These are phyloP conservation scores for Dispira simplex DNA, from an alignment of 192 early-diverging fungal genomes.

Conservation along the genomic window DNA sequence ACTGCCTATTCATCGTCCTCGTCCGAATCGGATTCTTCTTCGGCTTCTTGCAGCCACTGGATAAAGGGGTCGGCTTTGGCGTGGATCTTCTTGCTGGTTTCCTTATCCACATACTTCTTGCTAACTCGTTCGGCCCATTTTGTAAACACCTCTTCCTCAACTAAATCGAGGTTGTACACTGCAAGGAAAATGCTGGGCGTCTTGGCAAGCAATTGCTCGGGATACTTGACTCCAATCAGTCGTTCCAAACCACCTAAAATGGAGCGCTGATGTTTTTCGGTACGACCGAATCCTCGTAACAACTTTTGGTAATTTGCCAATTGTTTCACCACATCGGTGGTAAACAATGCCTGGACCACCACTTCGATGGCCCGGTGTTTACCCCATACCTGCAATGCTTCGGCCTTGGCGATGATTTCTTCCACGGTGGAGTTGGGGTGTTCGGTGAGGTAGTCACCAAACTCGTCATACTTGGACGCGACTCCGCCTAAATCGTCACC, in stretches of 20 bases:
- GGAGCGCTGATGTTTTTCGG: conserved; percentile 75
- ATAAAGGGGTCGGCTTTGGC: conserved; percentile 80
- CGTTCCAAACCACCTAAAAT: conserved; percentile 86
- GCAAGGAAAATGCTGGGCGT: conserved; percentile 67
- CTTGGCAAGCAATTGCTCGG: conserved; percentile 41
- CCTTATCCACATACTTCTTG: conserved; percentile 75
- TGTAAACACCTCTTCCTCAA: conserved; percentile 80
- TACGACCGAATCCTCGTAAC: conserved; percentile 53
- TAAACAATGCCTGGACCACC: conserved; percentile 70
- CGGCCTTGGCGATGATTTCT: conserved; percentile 63
- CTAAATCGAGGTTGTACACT: conserved; percentile 78
- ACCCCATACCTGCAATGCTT: conserved; percentile 52
- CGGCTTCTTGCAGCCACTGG: conserved; percentile 78
- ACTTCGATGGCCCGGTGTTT: conserved; percentile 70
- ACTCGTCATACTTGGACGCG: conserved; percentile 47
- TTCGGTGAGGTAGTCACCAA: conserved; percentile 57
- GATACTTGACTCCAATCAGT: conserved; percentile 43
- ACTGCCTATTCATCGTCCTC: conserved; percentile 24
- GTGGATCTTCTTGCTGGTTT: conserved; percentile 63
- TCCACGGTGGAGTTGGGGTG: conserved; percentile 39
- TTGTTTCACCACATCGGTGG: conserved; percentile 38
- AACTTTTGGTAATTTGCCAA: conserved; percentile 53
- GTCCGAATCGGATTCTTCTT: conserved; percentile 59
- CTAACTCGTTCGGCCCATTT: conserved; percentile 79
- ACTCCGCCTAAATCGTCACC: conserved; percentile 37